Conservation (phyloP, 1,139 yeast genomes). For the Debaryomyces fabryi region DNA sequence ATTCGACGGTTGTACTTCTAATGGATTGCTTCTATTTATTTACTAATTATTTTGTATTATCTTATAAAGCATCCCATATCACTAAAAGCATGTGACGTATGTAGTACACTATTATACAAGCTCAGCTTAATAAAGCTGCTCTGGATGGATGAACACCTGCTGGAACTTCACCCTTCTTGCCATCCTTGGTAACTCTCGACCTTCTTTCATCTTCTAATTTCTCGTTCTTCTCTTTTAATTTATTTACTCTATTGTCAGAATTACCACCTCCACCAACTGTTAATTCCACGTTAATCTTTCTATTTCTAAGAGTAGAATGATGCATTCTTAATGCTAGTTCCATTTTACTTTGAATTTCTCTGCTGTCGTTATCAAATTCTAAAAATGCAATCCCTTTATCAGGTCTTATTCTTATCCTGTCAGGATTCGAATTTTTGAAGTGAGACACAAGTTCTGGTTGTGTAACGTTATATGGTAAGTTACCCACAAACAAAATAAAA, state of each 20-base stretch:
- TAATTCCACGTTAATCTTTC: constrained; percentile 90
- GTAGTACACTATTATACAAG: not conserved
- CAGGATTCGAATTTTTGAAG: constrained; percentile 74
- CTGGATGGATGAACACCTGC: constrained; percentile 63
- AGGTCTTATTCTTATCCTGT: constrained; percentile 70
- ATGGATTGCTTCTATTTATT: not conserved
- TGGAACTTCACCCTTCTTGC: constrained; percentile 28
- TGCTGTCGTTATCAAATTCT: constrained; percentile 69
- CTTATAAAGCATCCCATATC: not conserved
- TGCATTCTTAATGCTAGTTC: constrained; percentile 83
- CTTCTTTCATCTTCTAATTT: constrained; percentile 68
- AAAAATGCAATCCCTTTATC: constrained; percentile 93
- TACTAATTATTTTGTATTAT: not conserved
- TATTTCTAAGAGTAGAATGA: constrained; percentile 64
- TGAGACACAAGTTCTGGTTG: constrained; percentile 69
- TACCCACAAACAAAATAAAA: constrained; percentile 89
- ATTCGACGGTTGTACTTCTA: not conserved
- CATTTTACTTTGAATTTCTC: constrained; percentile 75
- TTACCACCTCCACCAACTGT: constrained; percentile 99
- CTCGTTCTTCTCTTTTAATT: constrained; percentile 78
- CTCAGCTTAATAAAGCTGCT: constrained; percentile 40
- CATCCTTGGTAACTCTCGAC: constrained; percentile 46
- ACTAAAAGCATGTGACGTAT: not conserved
- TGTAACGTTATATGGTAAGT: constrained; percentile 73
- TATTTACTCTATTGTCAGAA: constrained; percentile 65